Percentiles rank a stretch among this genome's conserved stretches.
Conservation (phyloP, 345 rosid species). For the Luvunga scandens region DNA sequence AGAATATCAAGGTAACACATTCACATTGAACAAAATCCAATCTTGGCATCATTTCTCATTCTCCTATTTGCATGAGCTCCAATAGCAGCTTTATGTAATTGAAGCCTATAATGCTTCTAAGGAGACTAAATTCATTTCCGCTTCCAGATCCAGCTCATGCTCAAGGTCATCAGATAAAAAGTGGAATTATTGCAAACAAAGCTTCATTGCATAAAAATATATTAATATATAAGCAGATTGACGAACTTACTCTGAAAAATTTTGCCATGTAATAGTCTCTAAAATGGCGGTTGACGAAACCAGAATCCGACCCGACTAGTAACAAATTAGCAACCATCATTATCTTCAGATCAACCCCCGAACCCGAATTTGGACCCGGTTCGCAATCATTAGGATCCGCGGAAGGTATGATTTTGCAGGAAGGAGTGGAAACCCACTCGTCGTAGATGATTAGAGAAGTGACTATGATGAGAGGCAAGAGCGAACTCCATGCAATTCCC, state of each 20-base stretch:
- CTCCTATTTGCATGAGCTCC: not conserved
- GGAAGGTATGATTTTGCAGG: constrained; percentile 36
- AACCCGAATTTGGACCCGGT: not conserved
- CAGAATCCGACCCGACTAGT: constrained; percentile 41
- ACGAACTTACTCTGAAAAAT: constrained; percentile 41
- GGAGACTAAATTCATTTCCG: not conserved
- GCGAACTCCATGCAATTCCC: constrained; percentile 26
- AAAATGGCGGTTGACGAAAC: constrained; percentile 35
- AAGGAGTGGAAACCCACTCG: constrained; percentile 46
- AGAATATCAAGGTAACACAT: not conserved
- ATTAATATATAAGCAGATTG: not conserved
- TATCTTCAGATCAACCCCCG: constrained; percentile 35
- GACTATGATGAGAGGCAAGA: constrained; percentile 33
- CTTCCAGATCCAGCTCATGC: too few species aligned
- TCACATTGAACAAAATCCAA: not conserved
- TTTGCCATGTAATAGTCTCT: constrained; percentile 54
- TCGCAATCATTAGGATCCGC: constrained; percentile 13
- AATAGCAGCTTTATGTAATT: not conserved
- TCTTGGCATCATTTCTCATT: not conserved
- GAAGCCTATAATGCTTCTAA: not conserved
- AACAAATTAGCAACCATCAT: constrained; percentile 58
- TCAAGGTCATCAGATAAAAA: not conserved
- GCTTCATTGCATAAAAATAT: not conserved
- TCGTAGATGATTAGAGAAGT: constrained; percentile 31
- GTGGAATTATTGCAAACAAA: not conserved